Percentiles rank a stretch among this genome's conserved stretches.
phyloP scores from a whole-genome alignment of 1,284 basidiomycete species.

The Cutaneotrichosporon sp. region DNA sequence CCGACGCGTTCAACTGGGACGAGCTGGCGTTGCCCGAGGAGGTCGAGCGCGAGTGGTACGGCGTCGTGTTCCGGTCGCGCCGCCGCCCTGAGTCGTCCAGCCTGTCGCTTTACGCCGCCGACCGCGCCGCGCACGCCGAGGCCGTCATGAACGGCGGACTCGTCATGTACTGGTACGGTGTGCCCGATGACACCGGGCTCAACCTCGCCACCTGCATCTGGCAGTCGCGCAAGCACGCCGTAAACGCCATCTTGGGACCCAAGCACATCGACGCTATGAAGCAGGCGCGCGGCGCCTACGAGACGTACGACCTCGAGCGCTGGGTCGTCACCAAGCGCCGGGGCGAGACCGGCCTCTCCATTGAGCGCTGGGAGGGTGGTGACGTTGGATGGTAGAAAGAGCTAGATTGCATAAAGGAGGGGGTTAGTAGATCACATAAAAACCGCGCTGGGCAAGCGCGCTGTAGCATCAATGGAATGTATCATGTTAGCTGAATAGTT shows the following conservation, averaged over 20 bases:
- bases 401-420: not conserved
- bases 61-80: constrained; percentile 81
- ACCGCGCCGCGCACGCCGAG: constrained; percentile 83
- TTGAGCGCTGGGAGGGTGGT: constrained; percentile 64
- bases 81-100: constrained; percentile 58
- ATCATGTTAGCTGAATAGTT: not conserved
- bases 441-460: not conserved
- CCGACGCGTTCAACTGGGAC: constrained; percentile 83
- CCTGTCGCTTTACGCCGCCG: constrained; percentile 75
- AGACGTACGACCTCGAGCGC: constrained; percentile 74
- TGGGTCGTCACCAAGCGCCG: constrained; percentile 66
- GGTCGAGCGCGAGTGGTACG: constrained; percentile 74
- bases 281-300: constrained; percentile 74
- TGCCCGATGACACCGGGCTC: constrained; percentile 73
- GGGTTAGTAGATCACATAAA: no score
- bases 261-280: constrained; percentile 79
- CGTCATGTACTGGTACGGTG: constrained; percentile 84
- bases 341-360: constrained; percentile 63
- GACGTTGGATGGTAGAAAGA: constrained; percentile 63
- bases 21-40: constrained; percentile 57
- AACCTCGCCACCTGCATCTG: constrained; percentile 96
- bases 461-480: not conserved
- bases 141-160: constrained; percentile 77
- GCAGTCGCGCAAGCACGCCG: constrained; percentile 74
- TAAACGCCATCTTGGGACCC: constrained; percentile 74